A percentile compares a stretch with the other conserved stretches of the same genome.
phyloP scores from a whole-genome alignment of 805 yeast species.

The Scheffersomyces ergatensis region DNA sequence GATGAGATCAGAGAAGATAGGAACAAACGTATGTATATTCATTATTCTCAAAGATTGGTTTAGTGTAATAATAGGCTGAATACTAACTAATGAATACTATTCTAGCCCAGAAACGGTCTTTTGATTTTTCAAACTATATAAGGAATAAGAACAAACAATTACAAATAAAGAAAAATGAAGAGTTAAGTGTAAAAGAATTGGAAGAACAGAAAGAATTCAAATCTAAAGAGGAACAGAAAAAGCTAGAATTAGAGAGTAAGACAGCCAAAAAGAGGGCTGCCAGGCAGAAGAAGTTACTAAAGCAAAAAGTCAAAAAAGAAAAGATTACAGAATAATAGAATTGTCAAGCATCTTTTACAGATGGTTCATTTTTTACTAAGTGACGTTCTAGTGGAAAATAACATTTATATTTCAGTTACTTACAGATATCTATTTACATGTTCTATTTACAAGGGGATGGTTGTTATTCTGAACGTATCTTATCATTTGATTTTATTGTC shows the following conservation, averaged over 20 bases:
- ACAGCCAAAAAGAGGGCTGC: slow-evolving; percentile 1
- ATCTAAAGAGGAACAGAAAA: background rate
- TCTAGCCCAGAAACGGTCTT: slow-evolving; percentile 1
- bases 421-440: slow-evolving; percentile 5
- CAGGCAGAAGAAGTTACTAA: slow-evolving; percentile 3
- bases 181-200: background rate
- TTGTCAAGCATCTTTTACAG: too few species aligned
- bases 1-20: background rate
- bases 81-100: too few species aligned
- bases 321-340: too few species aligned
- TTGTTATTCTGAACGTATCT: too few species aligned
- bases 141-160: slow-evolving; percentile 1
- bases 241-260: background rate
- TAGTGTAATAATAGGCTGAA: too few species aligned
- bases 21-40: background rate
- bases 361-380: too few species aligned
- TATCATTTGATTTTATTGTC: too few species aligned
- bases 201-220: background rate
- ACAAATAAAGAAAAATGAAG: background rate
- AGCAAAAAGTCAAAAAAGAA: background rate
- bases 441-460: background rate
- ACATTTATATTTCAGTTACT: too few species aligned
- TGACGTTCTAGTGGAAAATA: too few species aligned
- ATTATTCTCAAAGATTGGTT: too few species aligned
- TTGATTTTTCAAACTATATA: slow-evolving; percentile 3